Evolutionary conservation across 345 rosid species (phyloP).

Genomic region (Murraya koenigii): DNA sequence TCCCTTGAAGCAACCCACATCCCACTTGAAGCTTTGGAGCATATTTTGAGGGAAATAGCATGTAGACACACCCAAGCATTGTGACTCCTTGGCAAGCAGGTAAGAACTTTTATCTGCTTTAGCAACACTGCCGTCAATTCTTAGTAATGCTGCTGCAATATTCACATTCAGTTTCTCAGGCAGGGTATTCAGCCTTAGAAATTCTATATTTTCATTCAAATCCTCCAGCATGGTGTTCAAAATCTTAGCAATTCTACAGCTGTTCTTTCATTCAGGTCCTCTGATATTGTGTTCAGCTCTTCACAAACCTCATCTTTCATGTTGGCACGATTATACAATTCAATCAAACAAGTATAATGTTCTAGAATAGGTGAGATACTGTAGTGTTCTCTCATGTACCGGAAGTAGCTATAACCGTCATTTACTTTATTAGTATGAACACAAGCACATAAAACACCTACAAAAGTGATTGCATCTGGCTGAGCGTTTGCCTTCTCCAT

Average conservation of each 20-base stretch:
- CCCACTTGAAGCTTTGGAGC: slow-evolving; percentile 36
- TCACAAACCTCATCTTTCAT: slow-evolving; percentile 24
- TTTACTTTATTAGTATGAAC: slow-evolving; percentile 45
- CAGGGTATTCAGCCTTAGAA: slow-evolving; percentile 13
- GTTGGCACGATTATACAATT: slow-evolving; percentile 43
- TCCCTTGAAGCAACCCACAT: slow-evolving; percentile 29
- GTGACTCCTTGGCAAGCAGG: slow-evolving; percentile 4
- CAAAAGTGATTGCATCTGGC: slow-evolving; percentile 77
- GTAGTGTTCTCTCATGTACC: slow-evolving; percentile 43
- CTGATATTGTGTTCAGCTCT: slow-evolving; percentile 18
- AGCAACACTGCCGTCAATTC: neutral
- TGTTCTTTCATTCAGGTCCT: slow-evolving; percentile 16
- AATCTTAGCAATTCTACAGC: slow-evolving; percentile 20
- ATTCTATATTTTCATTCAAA: slow-evolving; percentile 16
- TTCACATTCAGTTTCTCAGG: slow-evolving; percentile 17
- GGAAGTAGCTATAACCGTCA: slow-evolving; percentile 44
- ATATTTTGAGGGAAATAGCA: slow-evolving; percentile 15
- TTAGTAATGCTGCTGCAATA: slow-evolving; percentile 18
- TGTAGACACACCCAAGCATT: neutral
- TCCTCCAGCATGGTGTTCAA: slow-evolving; percentile 18
- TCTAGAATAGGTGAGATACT: slow-evolving; percentile 50
- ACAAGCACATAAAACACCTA: slow-evolving; percentile 70
- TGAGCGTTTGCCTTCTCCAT: slow-evolving; percentile 43
- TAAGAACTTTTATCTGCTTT: slow-evolving; percentile 11
- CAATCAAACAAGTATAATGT: slow-evolving; percentile 61